These are phyloP conservation scores for Corylus americana DNA, from an alignment of 306 rosid genomes.

Conservation along the genomic window DNA sequence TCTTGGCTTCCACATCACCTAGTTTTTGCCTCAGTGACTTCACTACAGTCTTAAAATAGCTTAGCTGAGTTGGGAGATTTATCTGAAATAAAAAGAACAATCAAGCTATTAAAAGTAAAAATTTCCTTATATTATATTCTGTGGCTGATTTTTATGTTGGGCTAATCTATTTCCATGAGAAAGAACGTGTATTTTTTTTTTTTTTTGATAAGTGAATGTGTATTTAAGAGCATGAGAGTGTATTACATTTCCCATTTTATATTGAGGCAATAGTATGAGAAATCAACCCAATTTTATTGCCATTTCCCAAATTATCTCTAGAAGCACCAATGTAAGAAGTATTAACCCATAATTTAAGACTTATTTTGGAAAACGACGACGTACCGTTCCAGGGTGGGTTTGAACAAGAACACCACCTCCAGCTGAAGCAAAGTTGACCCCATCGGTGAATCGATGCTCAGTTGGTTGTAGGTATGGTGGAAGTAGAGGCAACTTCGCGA, in stretches of 20 bases:
- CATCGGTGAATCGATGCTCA: constrained; percentile 1
- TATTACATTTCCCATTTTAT: too few relatives aligned
- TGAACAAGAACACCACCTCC: constrained; percentile 42
- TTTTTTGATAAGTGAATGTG: too few relatives aligned
- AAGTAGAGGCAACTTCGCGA: constrained; percentile 37
- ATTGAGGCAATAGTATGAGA: too few relatives aligned
- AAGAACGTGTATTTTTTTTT: too few relatives aligned
- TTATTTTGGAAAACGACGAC: not conserved
- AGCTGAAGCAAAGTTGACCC: constrained; percentile 46
- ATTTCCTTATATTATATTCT: not conserved
- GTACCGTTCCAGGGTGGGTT: constrained; percentile 24
- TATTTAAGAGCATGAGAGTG: too few relatives aligned
- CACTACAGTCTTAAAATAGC: constrained; percentile 32
- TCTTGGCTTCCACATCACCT: constrained; percentile 31
- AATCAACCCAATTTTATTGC: not conserved
- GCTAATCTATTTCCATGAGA: not conserved
- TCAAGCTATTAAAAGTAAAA: not conserved
- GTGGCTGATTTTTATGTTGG: not conserved
- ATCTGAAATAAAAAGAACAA: constrained; percentile 29
- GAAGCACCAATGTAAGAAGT: not conserved
- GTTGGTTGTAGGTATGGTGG: constrained; percentile 42
- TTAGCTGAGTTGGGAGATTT: constrained; percentile 32
- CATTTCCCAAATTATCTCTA: not conserved
- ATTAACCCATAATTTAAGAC: too few relatives aligned
- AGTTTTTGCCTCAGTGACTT: constrained; percentile 23